Percentiles rank a stretch among this genome's conserved stretches.
Conservation (phyloP, 2,329 filamentous ascomycete genomes). For the Myriosclerotinia duriaeana region DNA sequence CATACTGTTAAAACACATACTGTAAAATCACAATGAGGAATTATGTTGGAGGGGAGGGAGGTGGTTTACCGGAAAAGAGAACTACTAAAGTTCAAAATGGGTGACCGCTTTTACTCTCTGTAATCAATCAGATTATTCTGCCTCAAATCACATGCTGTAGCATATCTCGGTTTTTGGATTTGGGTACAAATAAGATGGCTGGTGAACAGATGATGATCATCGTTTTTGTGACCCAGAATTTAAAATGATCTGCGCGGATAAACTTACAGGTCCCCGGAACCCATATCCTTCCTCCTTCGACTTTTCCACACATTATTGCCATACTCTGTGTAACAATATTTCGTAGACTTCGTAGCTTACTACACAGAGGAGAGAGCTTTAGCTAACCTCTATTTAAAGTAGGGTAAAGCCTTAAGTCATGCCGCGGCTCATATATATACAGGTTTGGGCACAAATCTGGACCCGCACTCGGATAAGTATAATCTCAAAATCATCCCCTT, state of each 20-base stretch:
- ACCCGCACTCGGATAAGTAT: too few relatives aligned
- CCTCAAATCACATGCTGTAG: background rate
- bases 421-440: too few relatives aligned
- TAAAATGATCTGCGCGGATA: background rate
- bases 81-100: too few relatives aligned
- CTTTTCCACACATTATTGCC: background rate
- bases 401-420: too few relatives aligned
- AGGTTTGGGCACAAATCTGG: too few relatives aligned
- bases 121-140: background rate
- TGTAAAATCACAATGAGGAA: background rate
- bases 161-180: background rate
- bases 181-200: constrained; percentile 1
- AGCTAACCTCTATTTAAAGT: too few relatives aligned
- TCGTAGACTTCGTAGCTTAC: too few relatives aligned
- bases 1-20: too few relatives aligned
- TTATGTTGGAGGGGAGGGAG: background rate
- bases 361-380: too few relatives aligned
- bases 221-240: background rate
- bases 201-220: background rate
- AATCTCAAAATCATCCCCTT: too few relatives aligned
- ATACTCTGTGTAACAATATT: background rate
- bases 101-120: background rate
- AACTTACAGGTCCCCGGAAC: background rate
- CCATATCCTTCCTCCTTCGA: background rate
- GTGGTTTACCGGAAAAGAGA: background rate